A percentile compares a stretch with the other conserved stretches of the same genome.
These are phyloP conservation scores for Alnus glutinosa DNA, from an alignment of 306 rosid species.

Conservation along the genomic window DNA sequence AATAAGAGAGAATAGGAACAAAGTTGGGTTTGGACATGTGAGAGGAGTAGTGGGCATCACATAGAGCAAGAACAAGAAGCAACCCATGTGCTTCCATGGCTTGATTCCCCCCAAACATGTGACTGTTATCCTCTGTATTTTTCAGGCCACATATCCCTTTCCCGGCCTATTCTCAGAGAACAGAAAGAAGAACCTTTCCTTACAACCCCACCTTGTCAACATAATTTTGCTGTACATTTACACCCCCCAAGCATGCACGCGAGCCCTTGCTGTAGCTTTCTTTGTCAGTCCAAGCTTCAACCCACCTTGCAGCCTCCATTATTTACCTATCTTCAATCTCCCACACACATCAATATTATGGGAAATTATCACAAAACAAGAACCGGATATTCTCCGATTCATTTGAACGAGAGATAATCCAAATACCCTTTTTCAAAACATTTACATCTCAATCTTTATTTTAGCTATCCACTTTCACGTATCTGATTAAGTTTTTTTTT, in stretches of 20 bases:
- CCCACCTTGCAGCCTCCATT: background rate
- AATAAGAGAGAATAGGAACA: constrained; percentile 34
- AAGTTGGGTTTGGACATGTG: constrained; percentile 54
- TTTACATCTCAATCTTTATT: no score
- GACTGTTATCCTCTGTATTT: constrained; percentile 37
- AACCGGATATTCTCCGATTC: no score
- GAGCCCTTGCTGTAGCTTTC: constrained; percentile 1
- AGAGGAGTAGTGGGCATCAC: constrained; percentile 45
- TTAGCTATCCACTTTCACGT: no score
- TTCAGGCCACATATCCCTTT: constrained; percentile 40
- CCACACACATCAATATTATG: background rate
- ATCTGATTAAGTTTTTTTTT: no score
- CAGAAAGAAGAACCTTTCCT: no score
- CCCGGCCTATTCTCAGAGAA: constrained; percentile 11
- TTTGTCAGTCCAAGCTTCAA: constrained; percentile 9
- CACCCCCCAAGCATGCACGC: constrained; percentile 16
- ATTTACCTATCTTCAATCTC: background rate
- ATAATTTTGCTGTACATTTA: background rate
- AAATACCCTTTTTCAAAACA: no score
- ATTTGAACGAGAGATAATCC: no score
- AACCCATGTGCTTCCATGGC: constrained; percentile 59
- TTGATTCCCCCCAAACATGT: constrained; percentile 64
- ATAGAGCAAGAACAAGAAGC: constrained; percentile 27
- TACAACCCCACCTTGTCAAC: constrained; percentile 10
- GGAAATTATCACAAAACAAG: background rate